Evolutionary conservation across 75 land plant genomes (phyloP), one percentile per base, ranked within the genome.

Genomic region (Sequoia sempervirens): DNA sequence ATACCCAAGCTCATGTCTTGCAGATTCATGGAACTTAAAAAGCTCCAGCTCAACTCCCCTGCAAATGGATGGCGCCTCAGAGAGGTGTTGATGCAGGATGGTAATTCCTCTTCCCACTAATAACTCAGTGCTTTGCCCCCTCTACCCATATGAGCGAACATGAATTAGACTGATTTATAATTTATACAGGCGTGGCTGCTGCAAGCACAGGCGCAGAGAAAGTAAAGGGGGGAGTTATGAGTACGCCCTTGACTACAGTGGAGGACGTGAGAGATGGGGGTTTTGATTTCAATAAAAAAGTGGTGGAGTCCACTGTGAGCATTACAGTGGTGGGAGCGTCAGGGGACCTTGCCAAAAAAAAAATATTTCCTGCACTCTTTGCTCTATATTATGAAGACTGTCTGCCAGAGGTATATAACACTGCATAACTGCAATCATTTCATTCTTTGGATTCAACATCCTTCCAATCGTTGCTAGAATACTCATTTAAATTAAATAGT

Each of bases 241-340:
- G 2, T 15, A 1, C 82, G 45, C 80, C 80, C 9, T 84, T 41
- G 34, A 23, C 47, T 7, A 64, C 88, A n/a, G 36, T 84, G 8
- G 82, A 84, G 66, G 82, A 82, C 23, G 34, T 1, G 46, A 54
- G 54, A 40, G 84, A 89, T 74, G 85, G 73, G 46, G 23, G 30
- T 18, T 50, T 50, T 50, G 53, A 50, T 50, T 83, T 20, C 4
- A 41, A 56, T 20, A 4, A 38, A 2, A 43, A 46, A 50, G 90
- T 58, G 6, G 83, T 61, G 41, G 93, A 89, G 45, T 80, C 94
- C 38, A 90, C 93, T 30, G 88, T 94, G 50, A 94, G 94, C 75
- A 95, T 95, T 28, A 91, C 94, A 74, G 97, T 95, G 30, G 96
- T 95, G 75, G 97, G 97, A 36, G 97, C 96, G 5, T 92, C 94